Percentiles rank a stretch among this genome's conserved stretches.
phyloP scores from a whole-genome alignment of 2,329 filamentous ascomycete genomes.

The Hypoxylon sp. region DNA sequence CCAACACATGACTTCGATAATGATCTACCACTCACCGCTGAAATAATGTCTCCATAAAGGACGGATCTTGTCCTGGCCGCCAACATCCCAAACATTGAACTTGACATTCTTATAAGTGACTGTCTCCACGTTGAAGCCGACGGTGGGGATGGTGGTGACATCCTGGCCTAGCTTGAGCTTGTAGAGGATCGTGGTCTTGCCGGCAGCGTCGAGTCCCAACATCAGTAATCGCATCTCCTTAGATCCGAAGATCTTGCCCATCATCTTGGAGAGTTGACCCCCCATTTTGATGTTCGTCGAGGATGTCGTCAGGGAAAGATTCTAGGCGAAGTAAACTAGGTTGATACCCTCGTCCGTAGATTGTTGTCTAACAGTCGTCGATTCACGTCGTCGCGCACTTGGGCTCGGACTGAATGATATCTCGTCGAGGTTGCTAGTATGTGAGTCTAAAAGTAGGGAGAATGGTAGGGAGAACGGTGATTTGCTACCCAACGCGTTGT shows the following conservation, averaged over 20 bases:
- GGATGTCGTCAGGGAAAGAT: slow-evolving; percentile 10
- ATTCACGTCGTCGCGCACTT: slow-evolving; percentile 13
- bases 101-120: slow-evolving; percentile 99
- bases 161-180: slow-evolving; percentile 99
- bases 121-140: slow-evolving; percentile 99
- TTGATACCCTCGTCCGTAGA: not conserved
- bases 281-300: slow-evolving; percentile 76
- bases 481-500: slow-evolving; percentile 27
- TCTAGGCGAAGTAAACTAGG: not conserved
- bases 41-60: slow-evolving; percentile 99
- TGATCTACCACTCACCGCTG: slow-evolving; percentile 69
- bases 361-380: not conserved
- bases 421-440: slow-evolving; percentile 18
- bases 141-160: slow-evolving; percentile 98
- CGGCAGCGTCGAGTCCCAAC: slow-evolving; percentile 98
- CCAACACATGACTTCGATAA: not conserved
- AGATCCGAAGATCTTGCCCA: slow-evolving; percentile 97
- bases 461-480: slow-evolving; percentile 22
- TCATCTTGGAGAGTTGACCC: slow-evolving; percentile 93
- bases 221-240: slow-evolving; percentile 99
- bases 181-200: slow-evolving; percentile 99
- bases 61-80: slow-evolving; percentile 99
- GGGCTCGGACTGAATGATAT: slow-evolving; percentile 15
- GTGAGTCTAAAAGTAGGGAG: slow-evolving; percentile 21
- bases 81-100: slow-evolving; percentile 99